Evolutionary conservation across 2,329 filamentous ascomycete species (phyloP).

Genomic region (Hypoxylon sp.): DNA sequence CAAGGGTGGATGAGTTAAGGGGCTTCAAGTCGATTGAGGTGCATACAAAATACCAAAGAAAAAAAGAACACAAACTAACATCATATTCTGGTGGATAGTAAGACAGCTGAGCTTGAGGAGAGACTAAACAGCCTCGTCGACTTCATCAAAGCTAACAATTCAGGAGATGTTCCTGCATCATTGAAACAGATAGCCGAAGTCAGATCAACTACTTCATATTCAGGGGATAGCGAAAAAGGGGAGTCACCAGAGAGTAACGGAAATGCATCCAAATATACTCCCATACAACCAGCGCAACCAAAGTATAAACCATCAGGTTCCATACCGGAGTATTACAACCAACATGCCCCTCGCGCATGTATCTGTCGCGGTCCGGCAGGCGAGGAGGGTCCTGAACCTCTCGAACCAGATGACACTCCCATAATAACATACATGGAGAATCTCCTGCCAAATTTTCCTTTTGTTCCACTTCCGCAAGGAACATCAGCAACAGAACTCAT

Average conservation of each 20-base stretch:
- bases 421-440: slow-evolving; percentile 55
- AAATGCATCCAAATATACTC: slow-evolving; percentile 1
- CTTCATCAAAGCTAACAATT: slow-evolving; percentile 53
- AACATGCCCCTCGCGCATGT: slow-evolving; percentile 55
- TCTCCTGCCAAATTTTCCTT: slow-evolving; percentile 56
- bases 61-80: slow-evolving; percentile 7
- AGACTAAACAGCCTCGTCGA: slow-evolving; percentile 59
- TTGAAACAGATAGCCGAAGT: slow-evolving; percentile 22
- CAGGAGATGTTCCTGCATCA: slow-evolving; percentile 28
- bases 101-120: slow-evolving; percentile 60
- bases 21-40: too few relatives aligned
- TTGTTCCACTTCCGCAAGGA: slow-evolving; percentile 54
- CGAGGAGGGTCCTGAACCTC: slow-evolving; percentile 50
- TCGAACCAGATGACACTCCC: slow-evolving; percentile 57
- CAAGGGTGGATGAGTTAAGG: too few relatives aligned
- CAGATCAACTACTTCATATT: slow-evolving; percentile 19
- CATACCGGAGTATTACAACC: slow-evolving; percentile 56
- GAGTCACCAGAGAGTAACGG: slow-evolving; percentile 10
- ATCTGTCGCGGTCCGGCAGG: slow-evolving; percentile 56
- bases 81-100: slow-evolving; percentile 44
- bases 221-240: slow-evolving; percentile 13
- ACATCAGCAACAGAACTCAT: slow-evolving; percentile 51
- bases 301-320: slow-evolving; percentile 34
- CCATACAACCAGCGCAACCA: slow-evolving; percentile 18
- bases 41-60: too few relatives aligned